These are phyloP conservation scores for Annulohypoxylon moriforme DNA, from an alignment of 495 filamentous ascomycete species.

Conservation along the genomic window DNA sequence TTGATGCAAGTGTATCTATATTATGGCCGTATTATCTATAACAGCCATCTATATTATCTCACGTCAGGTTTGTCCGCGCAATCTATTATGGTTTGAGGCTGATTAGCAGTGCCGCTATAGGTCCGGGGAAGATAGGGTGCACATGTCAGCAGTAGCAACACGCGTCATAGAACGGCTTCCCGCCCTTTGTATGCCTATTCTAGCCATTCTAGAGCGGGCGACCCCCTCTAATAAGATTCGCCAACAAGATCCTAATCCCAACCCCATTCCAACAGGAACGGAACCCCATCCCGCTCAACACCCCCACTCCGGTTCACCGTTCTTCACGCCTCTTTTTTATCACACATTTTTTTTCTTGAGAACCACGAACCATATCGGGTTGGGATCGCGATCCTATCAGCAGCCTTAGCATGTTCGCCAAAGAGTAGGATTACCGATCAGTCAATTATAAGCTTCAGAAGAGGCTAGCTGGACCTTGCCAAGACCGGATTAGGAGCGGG, in stretches of 20 bases:
- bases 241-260: not conserved
- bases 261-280: conserved; percentile 1
- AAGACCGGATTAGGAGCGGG: conserved; percentile 5
- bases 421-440: conserved; percentile 10
- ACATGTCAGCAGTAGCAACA: conserved; percentile 2
- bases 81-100: conserved; percentile 5
- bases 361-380: not conserved
- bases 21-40: not conserved
- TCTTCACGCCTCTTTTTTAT: not conserved
- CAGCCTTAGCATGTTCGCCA: not conserved
- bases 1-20: not conserved
- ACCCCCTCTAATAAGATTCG: not conserved
- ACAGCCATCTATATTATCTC: not conserved
- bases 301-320: not conserved
- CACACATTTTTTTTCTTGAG: not conserved
- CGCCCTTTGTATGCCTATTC: not conserved
- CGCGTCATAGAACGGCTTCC: not conserved
- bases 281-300: not conserved
- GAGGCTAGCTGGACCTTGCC: not conserved
- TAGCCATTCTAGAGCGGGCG: not conserved
- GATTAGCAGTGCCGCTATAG: not conserved
- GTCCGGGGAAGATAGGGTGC: conserved; percentile 9
- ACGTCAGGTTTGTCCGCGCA: conserved; percentile 7
- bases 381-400: conserved; percentile 36
- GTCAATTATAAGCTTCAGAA: conserved; percentile 23